Percentiles rank a stretch among this genome's conserved stretches.
These are phyloP conservation scores for Sindora glabra DNA, from an alignment of 306 rosid genomes.

Conservation along the genomic window DNA sequence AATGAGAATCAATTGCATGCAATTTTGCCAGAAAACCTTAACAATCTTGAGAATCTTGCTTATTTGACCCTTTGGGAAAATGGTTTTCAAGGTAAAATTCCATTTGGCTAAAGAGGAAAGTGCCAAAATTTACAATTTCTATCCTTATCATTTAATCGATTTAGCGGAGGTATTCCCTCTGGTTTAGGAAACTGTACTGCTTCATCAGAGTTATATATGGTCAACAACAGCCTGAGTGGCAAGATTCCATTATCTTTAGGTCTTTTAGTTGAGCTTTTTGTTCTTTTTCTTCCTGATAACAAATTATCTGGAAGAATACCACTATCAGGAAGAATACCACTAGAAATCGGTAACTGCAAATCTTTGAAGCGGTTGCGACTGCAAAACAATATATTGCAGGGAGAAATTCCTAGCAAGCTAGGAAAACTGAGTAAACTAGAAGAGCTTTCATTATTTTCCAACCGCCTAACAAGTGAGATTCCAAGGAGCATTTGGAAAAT, in stretches of 20 bases:
- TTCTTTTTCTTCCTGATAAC: too few relatives aligned
- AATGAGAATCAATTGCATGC: constrained; percentile 26
- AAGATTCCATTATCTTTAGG: constrained; percentile 40
- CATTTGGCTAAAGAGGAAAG: constrained; percentile 24
- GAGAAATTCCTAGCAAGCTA: constrained; percentile 38
- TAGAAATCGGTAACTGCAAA: constrained; percentile 45
- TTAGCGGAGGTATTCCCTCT: constrained; percentile 34
- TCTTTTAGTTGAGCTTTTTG: too few relatives aligned
- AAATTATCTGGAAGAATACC: too few relatives aligned
- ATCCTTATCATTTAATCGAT: constrained; percentile 38
- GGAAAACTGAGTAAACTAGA: constrained; percentile 31
- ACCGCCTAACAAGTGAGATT: constrained; percentile 37
- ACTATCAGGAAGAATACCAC: too few relatives aligned
- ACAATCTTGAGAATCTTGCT: constrained; percentile 30
- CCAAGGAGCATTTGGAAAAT: constrained; percentile 59
- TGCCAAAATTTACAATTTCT: constrained; percentile 17
- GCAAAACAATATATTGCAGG: constrained; percentile 34
- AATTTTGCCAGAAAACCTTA: constrained; percentile 35
- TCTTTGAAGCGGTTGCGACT: constrained; percentile 27
- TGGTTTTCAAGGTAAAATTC: constrained; percentile 38
- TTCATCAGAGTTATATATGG: neutral
- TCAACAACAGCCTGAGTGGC: constrained; percentile 24
- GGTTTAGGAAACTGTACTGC: constrained; percentile 40
- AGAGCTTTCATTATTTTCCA: constrained; percentile 26
- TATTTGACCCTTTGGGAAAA: constrained; percentile 12